Evolutionary conservation across 179 eudicot species (phyloP), one percentile per base, ranked within the genome.

Genomic region (Kewa caespitosa): DNA sequence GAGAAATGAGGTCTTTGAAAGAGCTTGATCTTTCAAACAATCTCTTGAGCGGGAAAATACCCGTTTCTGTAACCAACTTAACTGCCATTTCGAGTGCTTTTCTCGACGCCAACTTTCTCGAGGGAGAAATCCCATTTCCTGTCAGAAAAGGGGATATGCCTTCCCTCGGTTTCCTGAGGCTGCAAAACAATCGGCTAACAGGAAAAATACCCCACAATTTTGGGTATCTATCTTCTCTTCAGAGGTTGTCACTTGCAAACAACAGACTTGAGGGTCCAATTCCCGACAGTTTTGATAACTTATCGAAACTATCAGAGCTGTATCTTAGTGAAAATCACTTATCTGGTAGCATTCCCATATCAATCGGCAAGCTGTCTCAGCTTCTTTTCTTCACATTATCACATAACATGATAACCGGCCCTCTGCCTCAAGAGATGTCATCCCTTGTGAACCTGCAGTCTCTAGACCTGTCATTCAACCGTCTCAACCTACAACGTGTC

Each of bases 71-170:
- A 38, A 78, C 78, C 38, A 82, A 79, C 57, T 70, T 89, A 72
- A 83, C 73, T 31, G 67, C 75, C 81, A 69, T 90, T 69, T 41
- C 82, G 13, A 39, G 54, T 20, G 61, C 82, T 10, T 81, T 70
- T 74, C 77, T 89, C 20, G 73, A 85, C 52, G 73, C 72, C 77
- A 91, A 89, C 80, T 77, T 52, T 25, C 89, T 91, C 22, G 83
- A 81, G 37, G 93, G 93, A 18, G 87, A 80, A 30, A 89, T 91
- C 52, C 85, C 85, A 59, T 88, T 83, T 55, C 89, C 87, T 20
- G 60, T 74, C 59, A 74, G 68, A n/a, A 69, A 59, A 55, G 81
- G 79, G 34, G 81, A 83, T 54, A 81, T 89, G 90, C 81, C 84
- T 37, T 77, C 81, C 63, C 89, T 91, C 27, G 39, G 81, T 17